These are phyloP conservation scores for Brassica rapa DNA, from an alignment of 345 rosid species.

Conservation along the genomic window DNA sequence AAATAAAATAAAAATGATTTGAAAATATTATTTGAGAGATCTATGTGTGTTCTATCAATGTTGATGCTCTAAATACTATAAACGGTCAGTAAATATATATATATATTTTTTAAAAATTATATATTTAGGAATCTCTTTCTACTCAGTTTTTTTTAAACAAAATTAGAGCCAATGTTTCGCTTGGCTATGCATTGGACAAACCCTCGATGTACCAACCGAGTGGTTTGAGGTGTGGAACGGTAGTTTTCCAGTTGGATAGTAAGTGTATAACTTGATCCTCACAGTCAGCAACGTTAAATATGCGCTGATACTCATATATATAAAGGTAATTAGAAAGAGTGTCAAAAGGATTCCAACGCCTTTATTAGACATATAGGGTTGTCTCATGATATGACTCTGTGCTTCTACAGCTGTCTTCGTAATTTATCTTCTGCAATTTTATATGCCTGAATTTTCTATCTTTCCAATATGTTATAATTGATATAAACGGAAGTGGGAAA, in stretches of 20 bases:
- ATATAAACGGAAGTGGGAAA: constrained; percentile 36
- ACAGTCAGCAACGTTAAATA: constrained; percentile 4
- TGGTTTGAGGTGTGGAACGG: not conserved
- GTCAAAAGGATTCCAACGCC: constrained; percentile 44
- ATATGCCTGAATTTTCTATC: constrained; percentile 7
- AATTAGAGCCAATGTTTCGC: no score
- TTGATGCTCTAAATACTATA: no score
- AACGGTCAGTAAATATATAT: no score
- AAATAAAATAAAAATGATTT: no score
- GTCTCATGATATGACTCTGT: constrained; percentile 54
- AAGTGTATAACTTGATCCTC: not conserved
- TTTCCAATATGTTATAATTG: not conserved
- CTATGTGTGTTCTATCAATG: no score
- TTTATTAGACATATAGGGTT: constrained; percentile 47
- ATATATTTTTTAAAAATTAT: no score
- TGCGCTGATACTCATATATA: not conserved
- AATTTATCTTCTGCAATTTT: constrained; percentile 10
- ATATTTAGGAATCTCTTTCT: no score
- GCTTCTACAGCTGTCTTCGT: constrained; percentile 34
- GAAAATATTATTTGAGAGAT: no score
- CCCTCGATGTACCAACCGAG: not conserved
- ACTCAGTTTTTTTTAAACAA: no score
- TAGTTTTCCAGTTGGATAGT: not conserved
- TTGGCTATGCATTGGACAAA: no score
- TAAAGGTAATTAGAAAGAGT: constrained; percentile 4